These are phyloP conservation scores for Eucalyptus fibrosa DNA, from an alignment of 345 rosid species.

Conservation along the genomic window DNA sequence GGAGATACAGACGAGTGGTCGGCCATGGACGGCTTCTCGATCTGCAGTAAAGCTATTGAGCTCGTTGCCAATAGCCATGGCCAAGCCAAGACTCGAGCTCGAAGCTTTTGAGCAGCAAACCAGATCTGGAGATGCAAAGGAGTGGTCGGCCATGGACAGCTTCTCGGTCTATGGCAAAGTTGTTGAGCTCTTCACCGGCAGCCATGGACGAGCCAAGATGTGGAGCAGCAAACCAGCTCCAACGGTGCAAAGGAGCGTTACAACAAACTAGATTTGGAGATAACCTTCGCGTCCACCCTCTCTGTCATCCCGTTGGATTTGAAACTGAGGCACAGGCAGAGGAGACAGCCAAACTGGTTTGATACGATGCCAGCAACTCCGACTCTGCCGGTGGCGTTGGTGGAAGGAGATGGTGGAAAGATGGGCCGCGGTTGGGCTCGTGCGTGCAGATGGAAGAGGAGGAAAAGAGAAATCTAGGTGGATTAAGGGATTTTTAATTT, in stretches of 20 bases:
- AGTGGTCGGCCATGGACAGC: rapidly evolving
- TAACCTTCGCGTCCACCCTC: rapidly evolving
- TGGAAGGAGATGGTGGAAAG: too few species aligned
- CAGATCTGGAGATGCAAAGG: too few species aligned
- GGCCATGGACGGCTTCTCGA: too few species aligned
- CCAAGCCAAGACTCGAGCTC: too few species aligned
- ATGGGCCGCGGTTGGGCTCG: too few species aligned
- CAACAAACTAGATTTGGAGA: rapidly evolving
- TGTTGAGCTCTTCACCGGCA: rapidly evolving
- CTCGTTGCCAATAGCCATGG: rapidly evolving
- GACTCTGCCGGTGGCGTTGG: rapidly evolving
- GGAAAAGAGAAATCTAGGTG: too few species aligned
- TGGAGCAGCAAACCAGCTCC: rapidly evolving
- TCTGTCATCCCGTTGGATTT: rapidly evolving
- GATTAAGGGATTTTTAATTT: too few species aligned
- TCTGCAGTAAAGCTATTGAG: rapidly evolving
- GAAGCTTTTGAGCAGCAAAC: too few species aligned
- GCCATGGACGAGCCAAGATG: rapidly evolving
- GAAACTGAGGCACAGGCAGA: too few species aligned
- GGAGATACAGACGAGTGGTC: rapidly evolving
- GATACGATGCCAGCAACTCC: rapidly evolving
- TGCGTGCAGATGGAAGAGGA: too few species aligned
- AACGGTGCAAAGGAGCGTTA: rapidly evolving
- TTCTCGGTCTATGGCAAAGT: rapidly evolving
- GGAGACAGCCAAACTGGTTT: too few species aligned